Evolutionary conservation across 2,329 filamentous ascomycete genomes (phyloP).

Genomic region (Alternaria sp.): DNA sequence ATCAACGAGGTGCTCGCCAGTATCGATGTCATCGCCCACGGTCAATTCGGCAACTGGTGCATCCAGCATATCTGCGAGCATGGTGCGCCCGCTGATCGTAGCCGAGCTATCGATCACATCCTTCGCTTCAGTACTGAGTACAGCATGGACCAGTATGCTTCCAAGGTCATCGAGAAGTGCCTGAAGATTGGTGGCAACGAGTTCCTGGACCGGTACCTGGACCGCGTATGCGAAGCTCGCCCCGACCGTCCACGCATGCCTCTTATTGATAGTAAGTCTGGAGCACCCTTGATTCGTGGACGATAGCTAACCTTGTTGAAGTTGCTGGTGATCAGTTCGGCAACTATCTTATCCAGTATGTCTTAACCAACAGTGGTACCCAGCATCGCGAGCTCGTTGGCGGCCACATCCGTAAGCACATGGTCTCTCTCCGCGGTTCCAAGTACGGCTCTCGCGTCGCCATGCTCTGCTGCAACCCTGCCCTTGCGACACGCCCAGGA

Average conservation of each 20-base stretch:
- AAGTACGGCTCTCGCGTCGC: slow-evolving; percentile 98
- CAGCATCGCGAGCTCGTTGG: slow-evolving; percentile 94
- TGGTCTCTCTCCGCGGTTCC: slow-evolving; percentile 97
- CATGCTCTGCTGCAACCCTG: slow-evolving; percentile 98
- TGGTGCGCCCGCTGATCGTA: slow-evolving; percentile 86
- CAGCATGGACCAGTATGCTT: slow-evolving; percentile 98
- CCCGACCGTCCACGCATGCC: slow-evolving; percentile 92
- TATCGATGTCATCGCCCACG: slow-evolving; percentile 95
- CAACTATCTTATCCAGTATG: slow-evolving; percentile 98
- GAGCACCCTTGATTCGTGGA: background rate
- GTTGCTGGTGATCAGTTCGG: slow-evolving; percentile 97
- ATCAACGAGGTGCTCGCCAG: slow-evolving; percentile 95
- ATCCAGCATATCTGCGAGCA: slow-evolving; percentile 99
- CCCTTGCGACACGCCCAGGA: slow-evolving; percentile 84
- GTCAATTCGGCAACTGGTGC: slow-evolving; percentile 99
- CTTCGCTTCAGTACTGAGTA: slow-evolving; percentile 93
- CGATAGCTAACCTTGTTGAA: slow-evolving; percentile 37
- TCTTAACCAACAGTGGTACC: slow-evolving; percentile 83
- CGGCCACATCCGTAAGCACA: slow-evolving; percentile 94
- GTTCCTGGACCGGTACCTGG: slow-evolving; percentile 90
- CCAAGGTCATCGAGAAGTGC: slow-evolving; percentile 98
- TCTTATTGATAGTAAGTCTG: slow-evolving; percentile 79
- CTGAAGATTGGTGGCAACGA: slow-evolving; percentile 93
- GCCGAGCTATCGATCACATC: slow-evolving; percentile 92
- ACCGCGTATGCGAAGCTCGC: slow-evolving; percentile 90